These are phyloP conservation scores for Elsinoe ampelina DNA, from an alignment of 2,329 filamentous ascomycete genomes.

Conservation along the genomic window DNA sequence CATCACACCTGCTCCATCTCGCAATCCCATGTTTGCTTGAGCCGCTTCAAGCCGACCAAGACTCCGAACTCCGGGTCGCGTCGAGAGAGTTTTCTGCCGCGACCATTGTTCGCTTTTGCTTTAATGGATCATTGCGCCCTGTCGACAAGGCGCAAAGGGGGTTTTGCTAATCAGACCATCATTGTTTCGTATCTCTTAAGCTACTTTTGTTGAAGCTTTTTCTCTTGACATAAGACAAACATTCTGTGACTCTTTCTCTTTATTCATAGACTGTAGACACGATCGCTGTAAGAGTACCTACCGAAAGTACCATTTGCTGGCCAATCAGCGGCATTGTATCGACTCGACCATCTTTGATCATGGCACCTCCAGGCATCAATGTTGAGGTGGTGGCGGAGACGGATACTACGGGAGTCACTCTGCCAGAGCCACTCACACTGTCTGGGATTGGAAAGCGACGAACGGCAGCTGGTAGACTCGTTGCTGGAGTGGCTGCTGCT, in stretches of 20 bases:
- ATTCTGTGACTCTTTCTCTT: background rate
- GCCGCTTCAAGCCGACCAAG: conserved; percentile 3
- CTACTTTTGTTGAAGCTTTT: background rate
- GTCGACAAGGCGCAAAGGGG: background rate
- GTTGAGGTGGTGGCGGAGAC: conserved; percentile 36
- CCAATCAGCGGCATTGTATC: background rate
- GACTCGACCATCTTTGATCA: conserved; percentile 10
- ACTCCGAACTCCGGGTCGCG: background rate
- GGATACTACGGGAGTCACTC: conserved; percentile 38
- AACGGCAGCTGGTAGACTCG: conserved; percentile 59
- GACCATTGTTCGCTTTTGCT: background rate
- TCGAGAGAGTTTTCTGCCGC: conserved; percentile 1
- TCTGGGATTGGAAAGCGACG: conserved; percentile 59
- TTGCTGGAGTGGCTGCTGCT: conserved; percentile 66
- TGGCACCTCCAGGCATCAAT: conserved; percentile 28
- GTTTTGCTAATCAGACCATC: background rate
- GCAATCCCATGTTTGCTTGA: background rate
- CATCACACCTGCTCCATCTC: background rate
- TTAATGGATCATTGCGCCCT: conserved; percentile 10
- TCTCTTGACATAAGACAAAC: background rate
- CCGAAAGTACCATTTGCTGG: conserved; percentile 5
- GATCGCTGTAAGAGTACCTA: background rate
- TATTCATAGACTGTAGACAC: background rate
- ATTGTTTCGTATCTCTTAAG: background rate
- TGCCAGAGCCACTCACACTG: conserved; percentile 49